Percentiles rank a stretch among this genome's conserved stretches.
Conservation (phyloP, 345 rosid species). For the Mangifera indica region DNA sequence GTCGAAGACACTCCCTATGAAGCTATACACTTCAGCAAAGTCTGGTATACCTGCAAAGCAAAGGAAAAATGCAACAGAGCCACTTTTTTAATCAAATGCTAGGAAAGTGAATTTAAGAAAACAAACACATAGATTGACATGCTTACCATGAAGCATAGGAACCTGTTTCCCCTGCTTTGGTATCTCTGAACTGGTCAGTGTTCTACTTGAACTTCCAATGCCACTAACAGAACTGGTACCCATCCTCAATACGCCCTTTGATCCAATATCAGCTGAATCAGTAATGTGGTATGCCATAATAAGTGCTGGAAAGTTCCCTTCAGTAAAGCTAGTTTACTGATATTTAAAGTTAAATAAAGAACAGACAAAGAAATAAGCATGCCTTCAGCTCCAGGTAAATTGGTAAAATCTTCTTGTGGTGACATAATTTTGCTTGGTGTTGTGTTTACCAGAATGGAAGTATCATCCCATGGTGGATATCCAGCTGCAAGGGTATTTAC, state of each 20-base stretch:
- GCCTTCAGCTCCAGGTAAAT: slow-evolving; percentile 57
- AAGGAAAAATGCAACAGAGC: slow-evolving; percentile 16
- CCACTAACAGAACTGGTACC: slow-evolving; percentile 47
- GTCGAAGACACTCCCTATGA: slow-evolving; percentile 93
- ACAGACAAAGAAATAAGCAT: slow-evolving; percentile 32
- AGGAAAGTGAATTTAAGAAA: not conserved
- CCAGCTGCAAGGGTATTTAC: slow-evolving; percentile 44
- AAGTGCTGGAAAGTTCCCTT: slow-evolving; percentile 61
- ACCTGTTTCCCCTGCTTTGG: slow-evolving; percentile 46
- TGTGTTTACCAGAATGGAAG: slow-evolving; percentile 49
- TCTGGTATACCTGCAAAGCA: slow-evolving; percentile 68
- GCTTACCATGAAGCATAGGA: slow-evolving; percentile 59
- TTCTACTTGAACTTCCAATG: slow-evolving; percentile 48
- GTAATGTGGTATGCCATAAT: slow-evolving; percentile 59
- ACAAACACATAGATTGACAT: slow-evolving; percentile 13
- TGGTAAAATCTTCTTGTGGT: slow-evolving; percentile 49
- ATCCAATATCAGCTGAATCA: slow-evolving; percentile 97
- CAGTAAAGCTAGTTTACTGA: slow-evolving; percentile 29
- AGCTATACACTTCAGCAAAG: slow-evolving; percentile 85
- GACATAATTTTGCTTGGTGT: slow-evolving; percentile 40
- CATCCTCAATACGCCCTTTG: slow-evolving; percentile 55
- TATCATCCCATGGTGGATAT: slow-evolving; percentile 64
- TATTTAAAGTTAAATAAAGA: slow-evolving; percentile 21
- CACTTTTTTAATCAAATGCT: slow-evolving; percentile 9
- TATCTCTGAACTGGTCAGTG: slow-evolving; percentile 45